These are phyloP conservation scores for Daldinia vernicosa DNA, from an alignment of 495 filamentous ascomycete species.

Conservation along the genomic window DNA sequence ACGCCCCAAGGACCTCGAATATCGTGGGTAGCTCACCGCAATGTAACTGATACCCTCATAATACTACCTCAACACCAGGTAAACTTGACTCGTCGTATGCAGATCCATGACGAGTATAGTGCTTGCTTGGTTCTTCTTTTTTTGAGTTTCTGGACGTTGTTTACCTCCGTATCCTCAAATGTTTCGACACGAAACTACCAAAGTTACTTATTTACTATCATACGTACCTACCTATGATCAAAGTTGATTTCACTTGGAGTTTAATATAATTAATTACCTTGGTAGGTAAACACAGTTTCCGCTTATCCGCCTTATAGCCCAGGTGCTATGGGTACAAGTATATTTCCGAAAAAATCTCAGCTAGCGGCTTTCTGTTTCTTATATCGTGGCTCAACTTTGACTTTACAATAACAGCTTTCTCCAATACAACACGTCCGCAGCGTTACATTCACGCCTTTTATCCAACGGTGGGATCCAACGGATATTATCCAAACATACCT, in stretches of 20 bases:
- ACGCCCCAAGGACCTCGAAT: conserved; percentile 1
- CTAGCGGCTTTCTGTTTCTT: conserved; percentile 14
- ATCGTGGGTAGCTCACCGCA: conserved; percentile 19
- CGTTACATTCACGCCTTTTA: conserved; percentile 38
- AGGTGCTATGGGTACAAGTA: conserved; percentile 2
- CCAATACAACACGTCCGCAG: conserved; percentile 18
- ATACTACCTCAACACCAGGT: conserved; percentile 37
- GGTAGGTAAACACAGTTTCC: conserved; percentile 1
- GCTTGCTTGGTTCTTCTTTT: conserved; percentile 15
- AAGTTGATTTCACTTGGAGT: not conserved
- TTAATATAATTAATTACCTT: no score
- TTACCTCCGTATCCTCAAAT: not conserved
- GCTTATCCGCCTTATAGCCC: not conserved
- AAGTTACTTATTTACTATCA: not conserved
- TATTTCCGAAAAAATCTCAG: not conserved
- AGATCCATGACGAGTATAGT: conserved; percentile 5
- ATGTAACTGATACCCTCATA: conserved; percentile 18
- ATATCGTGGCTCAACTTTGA: conserved; percentile 13
- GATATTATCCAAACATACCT: conserved; percentile 30
- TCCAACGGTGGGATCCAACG: conserved; percentile 32
- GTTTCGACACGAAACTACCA: not conserved
- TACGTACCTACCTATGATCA: not conserved
- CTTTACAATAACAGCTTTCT: conserved; percentile 10
- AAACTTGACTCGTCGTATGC: conserved; percentile 20
- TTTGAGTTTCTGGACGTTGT: not conserved